A percentile compares a stretch with the other conserved stretches of the same genome.
These are phyloP conservation scores for Lunularia cruciata DNA, from an alignment of 225 moss, liverwort and hornwort genomes.

Conservation along the genomic window DNA sequence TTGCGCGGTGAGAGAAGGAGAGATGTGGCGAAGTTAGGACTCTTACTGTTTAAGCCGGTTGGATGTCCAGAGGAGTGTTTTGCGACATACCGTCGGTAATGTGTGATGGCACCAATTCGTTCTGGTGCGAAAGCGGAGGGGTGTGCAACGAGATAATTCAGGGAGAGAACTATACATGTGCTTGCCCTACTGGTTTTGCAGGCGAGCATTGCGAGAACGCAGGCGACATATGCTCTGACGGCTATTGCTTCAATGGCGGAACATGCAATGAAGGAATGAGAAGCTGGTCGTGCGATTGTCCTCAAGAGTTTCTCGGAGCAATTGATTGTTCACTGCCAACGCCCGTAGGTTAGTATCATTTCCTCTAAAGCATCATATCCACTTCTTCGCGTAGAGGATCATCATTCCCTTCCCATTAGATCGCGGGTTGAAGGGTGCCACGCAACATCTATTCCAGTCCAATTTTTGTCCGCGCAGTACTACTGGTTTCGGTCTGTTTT, in stretches of 20 bases:
- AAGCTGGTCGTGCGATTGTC: slow-evolving; percentile 53
- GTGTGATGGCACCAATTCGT: slow-evolving; percentile 45
- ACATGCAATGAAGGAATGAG: slow-evolving; percentile 35
- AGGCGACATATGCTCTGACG: slow-evolving; percentile 46
- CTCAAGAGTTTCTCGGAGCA: slow-evolving; percentile 54
- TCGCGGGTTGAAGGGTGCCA: too few relatives aligned
- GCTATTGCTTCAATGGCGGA: slow-evolving; percentile 71
- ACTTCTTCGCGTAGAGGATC: too few relatives aligned
- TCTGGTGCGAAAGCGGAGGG: slow-evolving; percentile 70
- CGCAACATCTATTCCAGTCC: too few relatives aligned
- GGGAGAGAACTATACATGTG: slow-evolving; percentile 46
- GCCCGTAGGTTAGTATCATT: slow-evolving; percentile 17
- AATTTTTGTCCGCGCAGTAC: too few relatives aligned
- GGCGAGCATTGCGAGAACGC: slow-evolving; percentile 58
- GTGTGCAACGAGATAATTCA: slow-evolving; percentile 47
- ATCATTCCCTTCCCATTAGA: too few relatives aligned
- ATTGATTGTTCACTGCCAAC: slow-evolving; percentile 59
- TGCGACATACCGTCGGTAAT: slow-evolving; percentile 54
- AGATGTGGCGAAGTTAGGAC: too few relatives aligned
- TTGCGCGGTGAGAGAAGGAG: background rate
- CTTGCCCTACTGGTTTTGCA: slow-evolving; percentile 44
- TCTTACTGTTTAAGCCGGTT: background rate
- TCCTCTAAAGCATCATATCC: too few relatives aligned
- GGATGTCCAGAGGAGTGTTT: slow-evolving; percentile 55
- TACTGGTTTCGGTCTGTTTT: too few relatives aligned